Conservation (phyloP, 2,329 filamentous ascomycete genomes). For the Paraphoma sp. region DNA sequence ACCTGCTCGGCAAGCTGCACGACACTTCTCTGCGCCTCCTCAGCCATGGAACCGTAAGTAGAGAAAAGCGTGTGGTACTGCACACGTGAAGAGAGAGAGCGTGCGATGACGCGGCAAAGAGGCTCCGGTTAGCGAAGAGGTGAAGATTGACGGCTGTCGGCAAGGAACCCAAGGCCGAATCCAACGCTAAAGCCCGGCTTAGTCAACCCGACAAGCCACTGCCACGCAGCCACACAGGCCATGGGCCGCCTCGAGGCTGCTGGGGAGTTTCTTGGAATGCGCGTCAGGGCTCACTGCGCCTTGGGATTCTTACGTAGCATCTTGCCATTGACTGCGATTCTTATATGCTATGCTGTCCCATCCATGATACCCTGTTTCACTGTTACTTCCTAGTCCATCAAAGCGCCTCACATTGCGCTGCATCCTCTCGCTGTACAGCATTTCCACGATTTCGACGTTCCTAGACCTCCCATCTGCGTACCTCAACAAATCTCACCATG, state of each 20-base stretch:
- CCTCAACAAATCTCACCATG: slow-evolving; percentile 33
- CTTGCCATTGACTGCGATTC: slow-evolving; percentile 27
- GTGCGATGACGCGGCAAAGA: slow-evolving; percentile 32
- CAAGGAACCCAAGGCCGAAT: slow-evolving; percentile 10
- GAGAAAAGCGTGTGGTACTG: slow-evolving; percentile 7
- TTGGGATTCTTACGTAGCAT: slow-evolving; percentile 39
- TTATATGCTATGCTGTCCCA: slow-evolving; percentile 37
- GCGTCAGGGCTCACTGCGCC: slow-evolving; percentile 41
- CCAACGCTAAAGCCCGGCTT: slow-evolving; percentile 5
- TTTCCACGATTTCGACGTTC: slow-evolving; percentile 12
- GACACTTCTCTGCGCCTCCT: slow-evolving; percentile 29
- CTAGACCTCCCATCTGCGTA: slow-evolving; percentile 14
- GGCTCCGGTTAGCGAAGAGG: slow-evolving; percentile 19
- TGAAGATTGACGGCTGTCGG: slow-evolving; percentile 21
- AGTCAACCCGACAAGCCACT: slow-evolving; percentile 8
- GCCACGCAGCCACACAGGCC: slow-evolving; percentile 7
- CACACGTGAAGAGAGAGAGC: slow-evolving; percentile 18
- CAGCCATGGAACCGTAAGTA: slow-evolving; percentile 30
- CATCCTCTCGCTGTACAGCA: slow-evolving; percentile 2
- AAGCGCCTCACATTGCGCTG: not conserved
- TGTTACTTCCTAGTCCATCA: slow-evolving; percentile 3
- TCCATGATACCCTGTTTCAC: slow-evolving; percentile 24
- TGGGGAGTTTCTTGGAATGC: slow-evolving; percentile 29
- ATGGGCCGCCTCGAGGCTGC: slow-evolving; percentile 15
- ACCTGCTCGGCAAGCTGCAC: slow-evolving; percentile 50